These are phyloP conservation scores for Phylloporus sp. DNA, from an alignment of 768 basidiomycete species.

Conservation along the genomic window DNA sequence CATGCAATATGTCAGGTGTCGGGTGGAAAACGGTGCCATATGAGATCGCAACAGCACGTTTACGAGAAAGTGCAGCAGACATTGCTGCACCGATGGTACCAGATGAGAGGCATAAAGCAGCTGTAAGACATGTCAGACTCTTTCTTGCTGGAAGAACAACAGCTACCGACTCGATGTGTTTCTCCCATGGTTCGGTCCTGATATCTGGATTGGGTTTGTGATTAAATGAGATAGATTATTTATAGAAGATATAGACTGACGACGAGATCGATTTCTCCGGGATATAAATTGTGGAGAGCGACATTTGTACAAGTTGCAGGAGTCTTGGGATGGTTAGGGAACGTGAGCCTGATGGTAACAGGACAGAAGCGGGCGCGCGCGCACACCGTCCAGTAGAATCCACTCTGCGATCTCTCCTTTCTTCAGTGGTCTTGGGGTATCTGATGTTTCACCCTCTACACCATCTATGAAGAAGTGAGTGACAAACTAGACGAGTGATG, in stretches of 20 bases:
- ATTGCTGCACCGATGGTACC: conserved; percentile 92
- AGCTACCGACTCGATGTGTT: conserved; percentile 67
- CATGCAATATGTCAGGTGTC: conserved; percentile 52
- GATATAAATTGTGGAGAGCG: conserved; percentile 84
- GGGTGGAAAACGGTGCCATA: conserved; percentile 79
- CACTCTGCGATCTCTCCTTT: conserved; percentile 83
- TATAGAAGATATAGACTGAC: conserved; percentile 37
- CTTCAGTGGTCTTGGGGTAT: conserved; percentile 58
- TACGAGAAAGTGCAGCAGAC: conserved; percentile 66
- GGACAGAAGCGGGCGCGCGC: conserved; percentile 18
- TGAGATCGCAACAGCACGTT: conserved; percentile 81
- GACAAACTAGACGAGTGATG: neutral
- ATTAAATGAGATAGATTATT: neutral
- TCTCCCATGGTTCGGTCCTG: conserved; percentile 82
- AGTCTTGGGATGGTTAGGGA: conserved; percentile 45
- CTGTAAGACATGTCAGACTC: conserved; percentile 32
- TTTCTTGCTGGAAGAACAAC: neutral
- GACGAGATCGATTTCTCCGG: conserved; percentile 84
- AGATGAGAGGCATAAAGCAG: conserved; percentile 85
- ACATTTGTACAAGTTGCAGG: conserved; percentile 92
- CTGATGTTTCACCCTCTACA: conserved; percentile 64
- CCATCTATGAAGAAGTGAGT: conserved; percentile 35
- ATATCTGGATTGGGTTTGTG: conserved; percentile 46
- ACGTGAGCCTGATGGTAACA: conserved; percentile 4
- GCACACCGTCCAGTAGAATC: conserved; percentile 84